Evolutionary conservation across 495 filamentous ascomycete species (phyloP).

Genomic region (Neurospora hispaniola): DNA sequence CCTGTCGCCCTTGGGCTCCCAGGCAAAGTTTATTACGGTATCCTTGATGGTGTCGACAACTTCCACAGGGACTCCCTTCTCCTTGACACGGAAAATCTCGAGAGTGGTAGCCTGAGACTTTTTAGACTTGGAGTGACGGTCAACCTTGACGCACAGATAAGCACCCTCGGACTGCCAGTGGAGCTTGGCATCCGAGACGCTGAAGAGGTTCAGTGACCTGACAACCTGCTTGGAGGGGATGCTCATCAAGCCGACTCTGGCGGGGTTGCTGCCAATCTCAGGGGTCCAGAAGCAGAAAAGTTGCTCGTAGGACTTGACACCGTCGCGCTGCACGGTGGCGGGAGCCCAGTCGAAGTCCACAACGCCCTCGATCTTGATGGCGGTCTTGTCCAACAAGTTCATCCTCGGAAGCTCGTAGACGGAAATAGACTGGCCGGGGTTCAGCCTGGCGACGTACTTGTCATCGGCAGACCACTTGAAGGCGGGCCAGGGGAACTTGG

Average conservation of each 20-base stretch:
- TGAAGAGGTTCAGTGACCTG: slow-evolving; percentile 91
- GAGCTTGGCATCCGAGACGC: slow-evolving; percentile 91
- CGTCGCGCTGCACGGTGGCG: slow-evolving; percentile 63
- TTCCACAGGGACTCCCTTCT: slow-evolving; percentile 96
- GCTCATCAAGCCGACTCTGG: slow-evolving; percentile 90
- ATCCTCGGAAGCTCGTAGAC: slow-evolving; percentile 91
- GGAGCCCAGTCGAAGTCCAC: slow-evolving; percentile 98
- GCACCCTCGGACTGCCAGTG: slow-evolving; percentile 92
- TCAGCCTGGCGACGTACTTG: slow-evolving; percentile 90
- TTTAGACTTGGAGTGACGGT: slow-evolving; percentile 97
- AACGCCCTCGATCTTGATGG: slow-evolving; percentile 89
- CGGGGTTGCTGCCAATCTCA: slow-evolving; percentile 96
- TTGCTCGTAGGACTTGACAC: slow-evolving; percentile 84
- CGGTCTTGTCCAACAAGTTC: slow-evolving; percentile 77
- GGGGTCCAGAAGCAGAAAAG: slow-evolving; percentile 98
- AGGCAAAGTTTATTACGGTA: slow-evolving; percentile 97
- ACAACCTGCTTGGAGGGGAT: slow-evolving; percentile 89
- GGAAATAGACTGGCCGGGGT: slow-evolving; percentile 77
- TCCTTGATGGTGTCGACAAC: slow-evolving; percentile 96
- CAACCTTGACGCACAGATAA: slow-evolving; percentile 96
- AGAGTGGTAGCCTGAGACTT: slow-evolving; percentile 94
- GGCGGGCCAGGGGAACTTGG: slow-evolving; percentile 94
- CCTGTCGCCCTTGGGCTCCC: slow-evolving; percentile 94
- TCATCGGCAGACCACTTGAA: slow-evolving; percentile 99
- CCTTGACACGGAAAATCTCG: slow-evolving; percentile 91